Conservation (phyloP, 164 flowering plant genomes). For the Taxillus chinensis region DNA sequence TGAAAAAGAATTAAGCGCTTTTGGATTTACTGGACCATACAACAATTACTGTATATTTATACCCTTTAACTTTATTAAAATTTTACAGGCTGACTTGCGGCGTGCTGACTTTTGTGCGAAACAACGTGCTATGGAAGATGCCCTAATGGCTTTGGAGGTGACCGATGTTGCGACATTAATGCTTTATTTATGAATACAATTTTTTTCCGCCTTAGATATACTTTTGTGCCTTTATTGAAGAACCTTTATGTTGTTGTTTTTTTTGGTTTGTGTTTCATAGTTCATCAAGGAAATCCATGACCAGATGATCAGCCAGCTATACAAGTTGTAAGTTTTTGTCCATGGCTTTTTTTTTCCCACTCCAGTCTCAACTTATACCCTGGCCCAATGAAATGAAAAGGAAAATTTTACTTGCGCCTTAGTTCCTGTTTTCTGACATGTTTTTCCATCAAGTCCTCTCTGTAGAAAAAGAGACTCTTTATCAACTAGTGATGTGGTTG, state of each 20-base stretch:
- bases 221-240: background rate
- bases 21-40: too few species aligned
- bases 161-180: background rate
- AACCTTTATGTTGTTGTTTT: background rate
- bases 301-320: slow-evolving; percentile 81
- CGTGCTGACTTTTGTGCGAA: slow-evolving; percentile 75
- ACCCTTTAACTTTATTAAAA: background rate
- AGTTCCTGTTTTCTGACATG: slow-evolving; percentile 8
- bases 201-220: too few species aligned
- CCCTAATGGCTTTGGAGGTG: slow-evolving; percentile 91
- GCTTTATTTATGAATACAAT: too few species aligned
- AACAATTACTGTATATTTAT: too few species aligned
- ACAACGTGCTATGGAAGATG: slow-evolving; percentile 94
- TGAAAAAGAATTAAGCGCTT: too few species aligned
- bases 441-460: slow-evolving; percentile 23
- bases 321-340: slow-evolving; percentile 55
- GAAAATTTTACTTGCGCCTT: background rate
- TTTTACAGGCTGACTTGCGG: slow-evolving; percentile 77
- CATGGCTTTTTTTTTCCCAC: background rate
- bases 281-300: slow-evolving; percentile 76
- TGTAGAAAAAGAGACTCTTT: slow-evolving; percentile 28
- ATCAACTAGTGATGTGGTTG: slow-evolving; percentile 25
- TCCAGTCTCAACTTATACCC: too few species aligned
- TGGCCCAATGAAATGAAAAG: background rate
- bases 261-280: slow-evolving; percentile 26